phyloP scores from a whole-genome alignment of 75 land plant species.

The Chamaecyparis obtusa region DNA sequence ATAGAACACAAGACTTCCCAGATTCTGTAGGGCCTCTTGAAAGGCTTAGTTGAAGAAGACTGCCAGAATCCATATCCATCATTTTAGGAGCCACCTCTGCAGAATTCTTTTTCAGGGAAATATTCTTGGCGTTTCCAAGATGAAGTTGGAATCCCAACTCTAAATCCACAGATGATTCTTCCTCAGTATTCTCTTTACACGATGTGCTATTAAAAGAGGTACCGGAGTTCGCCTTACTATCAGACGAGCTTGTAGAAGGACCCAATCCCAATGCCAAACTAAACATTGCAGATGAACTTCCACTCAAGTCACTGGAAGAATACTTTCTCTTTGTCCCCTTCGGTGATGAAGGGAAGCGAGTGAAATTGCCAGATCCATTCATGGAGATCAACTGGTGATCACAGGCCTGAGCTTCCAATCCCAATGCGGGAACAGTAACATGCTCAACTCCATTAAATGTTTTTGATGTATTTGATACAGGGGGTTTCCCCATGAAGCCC shows the following conservation, averaged over 20 bases:
- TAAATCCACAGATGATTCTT: slow-evolving; percentile 59
- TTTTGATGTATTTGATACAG: slow-evolving; percentile 31
- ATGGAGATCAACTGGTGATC: not conserved
- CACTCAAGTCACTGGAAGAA: slow-evolving; percentile 21
- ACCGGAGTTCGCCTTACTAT: slow-evolving; percentile 59
- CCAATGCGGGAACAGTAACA: slow-evolving; percentile 27
- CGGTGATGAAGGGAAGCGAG: slow-evolving; percentile 6
- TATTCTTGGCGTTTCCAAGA: slow-evolving; percentile 41
- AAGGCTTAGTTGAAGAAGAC: slow-evolving; percentile 54
- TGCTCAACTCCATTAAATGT: slow-evolving; percentile 17
- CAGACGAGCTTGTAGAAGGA: slow-evolving; percentile 54
- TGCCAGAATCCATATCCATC: slow-evolving; percentile 11
- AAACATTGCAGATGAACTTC: slow-evolving; percentile 13
- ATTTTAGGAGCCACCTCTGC: slow-evolving; percentile 14
- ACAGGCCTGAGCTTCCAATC: slow-evolving; percentile 24
- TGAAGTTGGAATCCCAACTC: slow-evolving; percentile 49
- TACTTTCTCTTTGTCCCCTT: slow-evolving; percentile 60
- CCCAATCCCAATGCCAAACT: slow-evolving; percentile 52
- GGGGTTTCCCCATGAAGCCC: slow-evolving; percentile 24
- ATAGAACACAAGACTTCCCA: slow-evolving; percentile 10
- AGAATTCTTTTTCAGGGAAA: slow-evolving; percentile 27
- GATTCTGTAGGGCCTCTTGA: slow-evolving; percentile 38
- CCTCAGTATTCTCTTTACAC: slow-evolving; percentile 54
- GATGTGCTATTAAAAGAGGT: slow-evolving; percentile 43
- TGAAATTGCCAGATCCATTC: slow-evolving; percentile 15